Evolutionary conservation across 2,329 filamentous ascomycete genomes (phyloP).

Genomic region (Pestalotiopsis sp.): DNA sequence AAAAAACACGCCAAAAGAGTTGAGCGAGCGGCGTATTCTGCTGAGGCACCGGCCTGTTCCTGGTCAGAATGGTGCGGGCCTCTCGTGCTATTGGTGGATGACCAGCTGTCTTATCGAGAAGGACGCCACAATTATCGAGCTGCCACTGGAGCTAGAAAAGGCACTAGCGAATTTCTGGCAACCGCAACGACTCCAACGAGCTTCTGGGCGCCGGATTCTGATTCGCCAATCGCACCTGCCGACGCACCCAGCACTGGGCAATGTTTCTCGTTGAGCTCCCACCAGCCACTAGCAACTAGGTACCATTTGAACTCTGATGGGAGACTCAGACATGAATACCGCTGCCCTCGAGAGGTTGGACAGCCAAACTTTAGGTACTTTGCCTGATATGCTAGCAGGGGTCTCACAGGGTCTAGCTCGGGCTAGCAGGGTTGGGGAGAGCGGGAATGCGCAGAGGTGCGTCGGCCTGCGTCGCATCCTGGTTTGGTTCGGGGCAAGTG

Average conservation of each 20-base stretch:
- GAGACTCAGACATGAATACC: not conserved
- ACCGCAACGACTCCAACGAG: not conserved
- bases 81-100: not conserved
- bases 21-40: not conserved
- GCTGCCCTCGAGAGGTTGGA: not conserved
- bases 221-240: not conserved
- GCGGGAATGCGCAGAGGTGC: constrained; percentile 10
- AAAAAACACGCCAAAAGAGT: not conserved
- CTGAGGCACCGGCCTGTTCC: not conserved
- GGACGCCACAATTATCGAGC: not conserved
- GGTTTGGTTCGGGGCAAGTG: not conserved
- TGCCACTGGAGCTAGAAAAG: not conserved
- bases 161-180: not conserved
- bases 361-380: not conserved
- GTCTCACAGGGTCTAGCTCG: constrained; percentile 3
- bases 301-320: not conserved
- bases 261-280: not conserved
- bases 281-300: not conserved
- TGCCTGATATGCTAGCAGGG: not conserved
- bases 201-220: not conserved
- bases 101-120: not conserved
- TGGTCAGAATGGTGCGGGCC: not conserved
- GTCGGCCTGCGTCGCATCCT: constrained; percentile 9
- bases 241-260: not conserved
- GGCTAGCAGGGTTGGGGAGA: constrained; percentile 5